Evolutionary conservation across 2,329 filamentous ascomycete genomes (phyloP).

Genomic region (Aureobasidium mangrovei): DNA sequence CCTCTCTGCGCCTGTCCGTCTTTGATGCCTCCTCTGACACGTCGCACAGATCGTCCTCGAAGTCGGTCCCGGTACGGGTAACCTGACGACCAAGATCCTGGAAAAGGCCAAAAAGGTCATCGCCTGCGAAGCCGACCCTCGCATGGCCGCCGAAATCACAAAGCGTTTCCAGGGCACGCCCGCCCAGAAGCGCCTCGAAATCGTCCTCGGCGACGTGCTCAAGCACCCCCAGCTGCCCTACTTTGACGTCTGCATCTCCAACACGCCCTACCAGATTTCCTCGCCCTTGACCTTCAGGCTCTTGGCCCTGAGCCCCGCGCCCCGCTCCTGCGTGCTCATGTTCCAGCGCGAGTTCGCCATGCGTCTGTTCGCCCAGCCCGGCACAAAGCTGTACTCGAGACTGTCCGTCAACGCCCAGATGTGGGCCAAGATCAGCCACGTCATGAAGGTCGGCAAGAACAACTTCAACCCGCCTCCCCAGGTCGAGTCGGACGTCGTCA

Average conservation of each 20-base stretch:
- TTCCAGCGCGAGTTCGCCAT: constrained; percentile 93
- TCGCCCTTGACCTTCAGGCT: constrained; percentile 88
- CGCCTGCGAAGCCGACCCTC: constrained; percentile 85
- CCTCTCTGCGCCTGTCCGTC: constrained; percentile 1
- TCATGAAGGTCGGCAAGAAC: constrained; percentile 91
- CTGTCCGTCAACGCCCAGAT: constrained; percentile 90
- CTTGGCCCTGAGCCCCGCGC: constrained; percentile 70
- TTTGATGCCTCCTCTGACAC: background rate
- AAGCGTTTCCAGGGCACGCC: constrained; percentile 89
- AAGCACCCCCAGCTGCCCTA: constrained; percentile 67
- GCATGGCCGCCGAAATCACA: constrained; percentile 92
- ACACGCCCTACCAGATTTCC: constrained; percentile 73
- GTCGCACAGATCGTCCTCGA: constrained; percentile 60
- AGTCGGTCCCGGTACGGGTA: constrained; percentile 83
- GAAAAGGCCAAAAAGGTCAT: constrained; percentile 77
- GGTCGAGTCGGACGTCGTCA: constrained; percentile 84
- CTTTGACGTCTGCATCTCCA: constrained; percentile 77
- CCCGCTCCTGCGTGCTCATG: constrained; percentile 83
- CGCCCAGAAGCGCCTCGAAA: constrained; percentile 72
- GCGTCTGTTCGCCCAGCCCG: constrained; percentile 76
- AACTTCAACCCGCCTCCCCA: constrained; percentile 94
- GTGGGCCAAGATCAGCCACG: constrained; percentile 63
- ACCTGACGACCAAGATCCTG: constrained; percentile 80
- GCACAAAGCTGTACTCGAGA: constrained; percentile 83
- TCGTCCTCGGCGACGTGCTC: constrained; percentile 86